A percentile compares a stretch with the other conserved stretches of the same genome.
Conservation (phyloP, 345 rosid species). For the Syzygium oleosum region DNA sequence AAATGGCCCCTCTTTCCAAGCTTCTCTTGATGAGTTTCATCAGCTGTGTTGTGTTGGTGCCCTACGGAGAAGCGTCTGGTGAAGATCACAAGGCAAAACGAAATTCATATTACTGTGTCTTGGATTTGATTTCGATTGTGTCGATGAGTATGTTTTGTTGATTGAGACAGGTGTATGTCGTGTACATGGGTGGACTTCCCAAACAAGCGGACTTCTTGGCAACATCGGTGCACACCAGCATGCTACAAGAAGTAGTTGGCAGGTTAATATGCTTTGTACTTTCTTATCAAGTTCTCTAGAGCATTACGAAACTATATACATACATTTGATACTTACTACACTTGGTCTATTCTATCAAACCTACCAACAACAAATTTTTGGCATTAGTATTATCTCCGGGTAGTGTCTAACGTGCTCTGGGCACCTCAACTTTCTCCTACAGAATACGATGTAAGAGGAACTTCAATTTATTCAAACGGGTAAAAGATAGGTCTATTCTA, state of each 20-base stretch:
- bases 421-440: background rate
- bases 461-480: background rate
- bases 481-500: background rate
- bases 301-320: background rate
- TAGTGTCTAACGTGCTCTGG: background rate
- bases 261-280: background rate
- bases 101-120: background rate
- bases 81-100: background rate
- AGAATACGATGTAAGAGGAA: background rate
- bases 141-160: background rate
- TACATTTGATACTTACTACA: background rate
- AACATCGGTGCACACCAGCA: slow-evolving; percentile 1
- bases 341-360: background rate
- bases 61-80: background rate
- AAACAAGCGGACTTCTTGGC: background rate
- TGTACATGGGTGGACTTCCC: slow-evolving; percentile 15
- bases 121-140: background rate
- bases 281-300: background rate
- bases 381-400: background rate
- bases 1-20: background rate
- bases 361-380: background rate
- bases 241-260: slow-evolving; percentile 11
- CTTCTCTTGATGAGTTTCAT: background rate
- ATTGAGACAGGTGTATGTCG: slow-evolving; percentile 14
- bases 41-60: background rate